Percentiles rank a stretch among this genome's conserved stretches.
These are phyloP conservation scores for Wickerhamomyces alni DNA, from an alignment of 805 yeast genomes.

Conservation along the genomic window DNA sequence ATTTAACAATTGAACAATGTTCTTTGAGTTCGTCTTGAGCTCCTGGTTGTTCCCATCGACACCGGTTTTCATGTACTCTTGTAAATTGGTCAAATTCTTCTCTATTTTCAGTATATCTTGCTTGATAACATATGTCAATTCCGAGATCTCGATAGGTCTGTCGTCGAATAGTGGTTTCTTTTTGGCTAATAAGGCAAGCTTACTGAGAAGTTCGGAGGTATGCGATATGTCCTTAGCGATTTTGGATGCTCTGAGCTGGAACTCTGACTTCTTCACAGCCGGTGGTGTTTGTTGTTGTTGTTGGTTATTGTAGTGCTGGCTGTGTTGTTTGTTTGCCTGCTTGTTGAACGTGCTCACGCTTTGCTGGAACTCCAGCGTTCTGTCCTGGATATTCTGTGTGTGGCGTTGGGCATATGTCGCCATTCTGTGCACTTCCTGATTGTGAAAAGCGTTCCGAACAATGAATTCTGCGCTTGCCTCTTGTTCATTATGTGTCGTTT, in stretches of 20 bases:
- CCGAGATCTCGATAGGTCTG: conserved; percentile 89
- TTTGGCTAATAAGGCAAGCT: conserved; percentile 79
- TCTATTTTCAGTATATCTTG: conserved; percentile 85
- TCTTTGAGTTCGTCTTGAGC: conserved; percentile 70
- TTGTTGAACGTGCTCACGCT: conserved; percentile 76
- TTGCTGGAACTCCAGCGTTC: conserved; percentile 90
- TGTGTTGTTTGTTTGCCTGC: conserved; percentile 34
- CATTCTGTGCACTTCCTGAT: neutral
- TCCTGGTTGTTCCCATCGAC: conserved; percentile 36
- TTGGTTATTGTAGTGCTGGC: conserved; percentile 10
- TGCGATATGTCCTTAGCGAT: conserved; percentile 88
- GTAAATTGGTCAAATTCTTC: conserved; percentile 57
- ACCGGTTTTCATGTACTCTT: conserved; percentile 40
- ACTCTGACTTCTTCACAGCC: conserved; percentile 34
- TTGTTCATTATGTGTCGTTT: neutral
- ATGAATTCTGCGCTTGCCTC: neutral
- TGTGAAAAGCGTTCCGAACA: neutral
- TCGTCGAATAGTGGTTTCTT: conserved; percentile 90
- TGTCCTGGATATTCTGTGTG: conserved; percentile 48
- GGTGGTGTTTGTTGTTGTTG: conserved; percentile 13
- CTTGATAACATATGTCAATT: conserved; percentile 70
- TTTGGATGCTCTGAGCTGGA: conserved; percentile 63
- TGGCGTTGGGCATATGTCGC: conserved; percentile 12
- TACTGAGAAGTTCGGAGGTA: conserved; percentile 73
- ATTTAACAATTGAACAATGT: conserved; percentile 80